Evolutionary conservation across 805 yeast species (phyloP).

Genomic region (Sugiyamaella lignohabitans): DNA sequence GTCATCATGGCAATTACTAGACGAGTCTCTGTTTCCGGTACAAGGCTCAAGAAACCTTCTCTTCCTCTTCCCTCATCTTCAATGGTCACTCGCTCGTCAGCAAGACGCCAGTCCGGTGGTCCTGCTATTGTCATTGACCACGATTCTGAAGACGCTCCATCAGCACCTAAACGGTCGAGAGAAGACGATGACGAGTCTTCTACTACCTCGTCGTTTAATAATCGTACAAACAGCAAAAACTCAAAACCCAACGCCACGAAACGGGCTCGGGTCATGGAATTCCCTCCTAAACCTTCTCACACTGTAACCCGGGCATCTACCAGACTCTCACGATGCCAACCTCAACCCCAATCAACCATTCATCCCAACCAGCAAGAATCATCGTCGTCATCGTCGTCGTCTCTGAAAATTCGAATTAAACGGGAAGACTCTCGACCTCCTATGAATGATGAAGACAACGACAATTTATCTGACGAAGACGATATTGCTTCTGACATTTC

Average conservation of each 20-base stretch:
- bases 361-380: too few species aligned
- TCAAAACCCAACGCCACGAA: too few species aligned
- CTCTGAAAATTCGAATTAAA: neutral
- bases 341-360: neutral
- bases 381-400: too few species aligned
- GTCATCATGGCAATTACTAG: constrained; percentile 1
- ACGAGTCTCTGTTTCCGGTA: constrained; percentile 1
- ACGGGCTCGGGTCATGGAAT: neutral
- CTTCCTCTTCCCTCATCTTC: neutral
- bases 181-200: neutral
- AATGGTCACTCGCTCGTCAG: constrained; percentile 3
- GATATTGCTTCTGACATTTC: neutral
- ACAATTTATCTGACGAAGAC: neutral
- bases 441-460: neutral
- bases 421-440: too few species aligned
- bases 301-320: neutral
- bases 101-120: neutral
- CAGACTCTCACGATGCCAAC: neutral
- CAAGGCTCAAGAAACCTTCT: neutral
- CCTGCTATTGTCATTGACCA: neutral
- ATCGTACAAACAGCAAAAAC: too few species aligned
- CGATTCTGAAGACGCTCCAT: neutral
- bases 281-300: neutral
- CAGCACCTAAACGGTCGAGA: neutral
- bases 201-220: neutral